Base-by-base conservation (phyloP, 805 yeast species). In the Candida pini region DNA sequence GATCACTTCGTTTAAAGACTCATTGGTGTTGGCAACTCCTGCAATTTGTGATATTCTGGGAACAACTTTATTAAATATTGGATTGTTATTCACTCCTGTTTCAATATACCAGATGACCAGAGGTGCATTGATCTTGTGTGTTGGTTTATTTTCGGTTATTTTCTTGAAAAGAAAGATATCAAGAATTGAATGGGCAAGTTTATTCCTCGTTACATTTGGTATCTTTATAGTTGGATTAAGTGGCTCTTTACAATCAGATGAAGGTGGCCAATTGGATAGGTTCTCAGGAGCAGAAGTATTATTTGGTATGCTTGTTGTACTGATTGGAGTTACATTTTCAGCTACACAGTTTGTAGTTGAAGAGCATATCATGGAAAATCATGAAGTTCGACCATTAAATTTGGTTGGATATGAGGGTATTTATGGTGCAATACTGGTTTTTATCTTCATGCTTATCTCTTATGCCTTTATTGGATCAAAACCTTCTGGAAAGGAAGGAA, bases 91-190 rank as follows among this genome's bases (percentile, higher is more conserved):
- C 56, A 77, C 79, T 1, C 90, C 92, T 0, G 92, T 83, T 7
- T 80, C 88, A 1, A 71, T 83, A 32, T 84, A 82, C 56, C 94
- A 84, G 54, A 84, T 84, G 94, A 78, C 82, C n/a, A 64, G 94
- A 44, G 92, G 94, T 3, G 73, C 87, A 0, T 62, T 82, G 27
- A 84, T 84, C 28, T 58, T 84, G 27, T 82, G 81, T 59, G 94
- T 83, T 17, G 94, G 89, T 1, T 56, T 77, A 12, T 68, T 82
- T 49, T 77, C 86, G 16, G 79, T 79, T 25, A 18, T 78, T 1
- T 81, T 82, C 49, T 67, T 84, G 43, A 63, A 69, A 30, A 68
- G 75, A 27, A 58, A 53, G 14, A 75, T 84, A 31, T 63, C 77
- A 8, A 67, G 71, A 39, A 51, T 75, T 17, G 89, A 84, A 51